A percentile compares a stretch with the other conserved stretches of the same genome.
Conservation (phyloP, 805 yeast species). For the Wickerhamiella sorbophila region DNA sequence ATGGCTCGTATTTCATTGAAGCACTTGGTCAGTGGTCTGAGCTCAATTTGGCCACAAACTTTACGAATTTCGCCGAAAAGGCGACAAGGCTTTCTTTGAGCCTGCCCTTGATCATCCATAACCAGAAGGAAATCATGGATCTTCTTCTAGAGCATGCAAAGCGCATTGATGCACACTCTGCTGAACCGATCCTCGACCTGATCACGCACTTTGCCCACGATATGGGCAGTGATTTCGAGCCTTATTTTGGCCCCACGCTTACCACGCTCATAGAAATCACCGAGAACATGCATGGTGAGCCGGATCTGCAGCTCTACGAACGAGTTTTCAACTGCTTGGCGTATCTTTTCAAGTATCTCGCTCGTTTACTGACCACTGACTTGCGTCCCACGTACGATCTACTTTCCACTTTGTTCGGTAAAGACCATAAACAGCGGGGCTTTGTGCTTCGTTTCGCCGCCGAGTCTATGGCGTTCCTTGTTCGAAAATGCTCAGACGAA, state of each 20-base stretch:
- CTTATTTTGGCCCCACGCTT: conserved; percentile 45
- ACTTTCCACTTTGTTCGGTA: conserved; percentile 48
- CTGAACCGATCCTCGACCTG: conserved; percentile 70
- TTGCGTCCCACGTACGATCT: conserved; percentile 53
- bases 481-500: conserved; percentile 48
- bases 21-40: conserved; percentile 81
- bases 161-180: conserved; percentile 49
- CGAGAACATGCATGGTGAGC: conserved; percentile 28
- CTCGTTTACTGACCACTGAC: conserved; percentile 47
- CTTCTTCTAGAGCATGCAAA: conserved; percentile 34
- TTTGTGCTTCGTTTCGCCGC: conserved; percentile 66
- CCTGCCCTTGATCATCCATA: conserved; percentile 66
- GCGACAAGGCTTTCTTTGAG: conserved; percentile 47
- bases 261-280: conserved; percentile 38
- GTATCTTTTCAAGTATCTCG: conserved; percentile 74
- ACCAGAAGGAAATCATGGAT: conserved; percentile 47
- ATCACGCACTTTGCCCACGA: conserved; percentile 82
- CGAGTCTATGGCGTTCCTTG: conserved; percentile 73
- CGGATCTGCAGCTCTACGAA: conserved; percentile 49
- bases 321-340: conserved; percentile 77
- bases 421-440: conserved; percentile 33
- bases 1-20: conserved; percentile 58
- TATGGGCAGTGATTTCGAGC: conserved; percentile 79
- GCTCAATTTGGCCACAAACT: conserved; percentile 60
- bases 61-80: conserved; percentile 45